Evolutionary conservation across 352 stramenopile species (phyloP), one percentile per base, ranked within the genome.

Genomic region (Pythium graminicola): DNA sequence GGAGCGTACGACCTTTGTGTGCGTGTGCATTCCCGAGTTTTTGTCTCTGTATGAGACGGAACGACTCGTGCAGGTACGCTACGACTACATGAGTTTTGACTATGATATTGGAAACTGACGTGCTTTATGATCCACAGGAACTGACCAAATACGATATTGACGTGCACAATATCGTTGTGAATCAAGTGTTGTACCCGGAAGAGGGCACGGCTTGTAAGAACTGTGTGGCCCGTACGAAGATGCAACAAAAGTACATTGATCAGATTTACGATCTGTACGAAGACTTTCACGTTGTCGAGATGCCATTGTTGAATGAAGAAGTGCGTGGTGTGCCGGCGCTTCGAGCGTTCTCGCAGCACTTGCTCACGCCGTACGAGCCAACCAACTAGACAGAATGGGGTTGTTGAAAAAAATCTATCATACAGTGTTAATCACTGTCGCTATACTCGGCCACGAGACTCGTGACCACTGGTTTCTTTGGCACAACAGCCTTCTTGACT

Each of bases 161-260:
- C 70, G 94, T 97, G 42, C 96, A 99, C 73, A 99, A 99, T 65
- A 95, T 99, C 42, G 96, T 99, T 9, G 96, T 99, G 42, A 99
- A 99, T 68, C 97, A 99, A 70, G 96, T 99, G 39, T 68, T 98
- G 27, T 98, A 98, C 66, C 92, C 88, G 17, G 79, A 87, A 41
- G 67, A 78, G 36, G 69, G 62, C 38, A 85, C 78, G 42, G 73
- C 64, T 24, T 93, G 83, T 73, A 87, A 84, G 63, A 98, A 98
- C 85, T 98, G 95, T 67, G 81, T 89, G 47, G 93, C 96, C 16
- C 86, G 97, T 63, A 97, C 98, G 62, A 92, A 95, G 70, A 99
- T 99, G 96, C 97, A 99, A 81, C 95, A 99, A 73, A 99, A 99
- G 75, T 99, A 99, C 79, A 98, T 99, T 62, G 94, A 97, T 58